Conservation (phyloP, 1,284 basidiomycete species). For the Abortiporus biennis region DNA sequence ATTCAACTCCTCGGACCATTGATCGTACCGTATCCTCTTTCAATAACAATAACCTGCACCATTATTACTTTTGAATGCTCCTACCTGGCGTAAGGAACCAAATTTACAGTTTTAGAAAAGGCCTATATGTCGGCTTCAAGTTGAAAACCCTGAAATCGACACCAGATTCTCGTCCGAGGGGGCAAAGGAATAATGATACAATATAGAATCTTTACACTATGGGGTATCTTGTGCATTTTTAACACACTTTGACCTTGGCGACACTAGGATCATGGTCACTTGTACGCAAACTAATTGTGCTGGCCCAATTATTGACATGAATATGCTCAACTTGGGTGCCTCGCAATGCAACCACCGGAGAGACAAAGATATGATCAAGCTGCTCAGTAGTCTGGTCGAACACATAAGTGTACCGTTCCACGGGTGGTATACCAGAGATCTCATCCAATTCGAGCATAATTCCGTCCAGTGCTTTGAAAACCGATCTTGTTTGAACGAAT, state of each 20-base stretch:
- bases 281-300: slow-evolving; percentile 31
- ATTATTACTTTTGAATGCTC: too few species aligned
- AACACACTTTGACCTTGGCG: slow-evolving; percentile 40
- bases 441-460: slow-evolving; percentile 47
- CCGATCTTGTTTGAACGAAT: slow-evolving; percentile 44
- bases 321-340: slow-evolving; percentile 47
- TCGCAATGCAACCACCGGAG: slow-evolving; percentile 36
- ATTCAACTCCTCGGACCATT: too few species aligned
- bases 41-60: too few species aligned
- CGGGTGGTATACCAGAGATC: slow-evolving; percentile 35
- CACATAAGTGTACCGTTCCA: slow-evolving; percentile 56
- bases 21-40: too few species aligned
- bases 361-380: slow-evolving; percentile 54
- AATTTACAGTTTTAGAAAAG: too few species aligned
- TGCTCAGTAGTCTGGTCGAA: slow-evolving; percentile 56
- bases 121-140: too few species aligned
- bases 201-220: too few species aligned
- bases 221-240: too few species aligned
- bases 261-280: slow-evolving; percentile 61
- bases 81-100: too few species aligned
- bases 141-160: too few species aligned
- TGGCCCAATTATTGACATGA: slow-evolving; percentile 55
- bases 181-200: too few species aligned
- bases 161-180: too few species aligned
- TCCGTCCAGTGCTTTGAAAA: slow-evolving; percentile 39